These are phyloP conservation scores for Crithidia acanthocephali DNA, from an alignment of 208 protist species.

Conservation along the genomic window DNA sequence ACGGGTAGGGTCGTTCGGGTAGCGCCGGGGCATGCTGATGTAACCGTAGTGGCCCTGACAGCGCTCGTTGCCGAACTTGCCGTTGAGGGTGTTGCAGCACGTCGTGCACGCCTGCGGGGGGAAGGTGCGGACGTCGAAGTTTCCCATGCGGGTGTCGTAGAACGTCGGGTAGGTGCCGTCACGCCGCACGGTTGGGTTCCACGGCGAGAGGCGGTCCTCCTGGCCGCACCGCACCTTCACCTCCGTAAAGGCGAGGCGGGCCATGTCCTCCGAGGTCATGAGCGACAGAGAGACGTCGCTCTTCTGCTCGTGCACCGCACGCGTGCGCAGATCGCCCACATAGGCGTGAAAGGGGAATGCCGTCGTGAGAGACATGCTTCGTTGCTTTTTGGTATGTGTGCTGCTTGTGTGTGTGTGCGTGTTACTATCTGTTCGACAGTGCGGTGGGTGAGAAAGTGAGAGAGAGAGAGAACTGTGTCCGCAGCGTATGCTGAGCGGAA, in stretches of 20 bases:
- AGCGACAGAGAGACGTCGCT: slow-evolving; percentile 79
- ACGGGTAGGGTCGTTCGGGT: slow-evolving; percentile 52
- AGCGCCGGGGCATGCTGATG: slow-evolving; percentile 82
- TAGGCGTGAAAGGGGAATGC: slow-evolving; percentile 87
- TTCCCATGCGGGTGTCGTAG: slow-evolving; percentile 91
- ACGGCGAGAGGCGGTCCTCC: slow-evolving; percentile 53
- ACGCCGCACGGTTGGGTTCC: slow-evolving; percentile 30
- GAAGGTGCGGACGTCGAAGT: slow-evolving; percentile 83
- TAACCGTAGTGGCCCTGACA: slow-evolving; percentile 90
- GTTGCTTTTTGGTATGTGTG: slow-evolving; percentile 18
- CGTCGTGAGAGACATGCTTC: slow-evolving; percentile 92
- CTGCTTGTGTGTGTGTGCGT: not conserved
- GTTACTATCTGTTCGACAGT: not conserved
- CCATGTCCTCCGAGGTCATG: slow-evolving; percentile 83
- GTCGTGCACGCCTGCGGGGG: slow-evolving; percentile 83
- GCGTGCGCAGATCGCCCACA: slow-evolving; percentile 83
- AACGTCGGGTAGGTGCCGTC: slow-evolving; percentile 67
- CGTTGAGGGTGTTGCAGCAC: slow-evolving; percentile 61
- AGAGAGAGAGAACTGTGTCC: slow-evolving; percentile 1
- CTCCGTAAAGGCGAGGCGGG: slow-evolving; percentile 80
- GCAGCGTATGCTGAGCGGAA: no score
- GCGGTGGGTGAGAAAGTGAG: not conserved
- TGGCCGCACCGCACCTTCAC: slow-evolving; percentile 73
- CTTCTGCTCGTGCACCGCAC: slow-evolving; percentile 64
- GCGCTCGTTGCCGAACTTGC: slow-evolving; percentile 83